Conservation (phyloP, 2,329 filamentous ascomycete genomes). For the Dothistroma pini region DNA sequence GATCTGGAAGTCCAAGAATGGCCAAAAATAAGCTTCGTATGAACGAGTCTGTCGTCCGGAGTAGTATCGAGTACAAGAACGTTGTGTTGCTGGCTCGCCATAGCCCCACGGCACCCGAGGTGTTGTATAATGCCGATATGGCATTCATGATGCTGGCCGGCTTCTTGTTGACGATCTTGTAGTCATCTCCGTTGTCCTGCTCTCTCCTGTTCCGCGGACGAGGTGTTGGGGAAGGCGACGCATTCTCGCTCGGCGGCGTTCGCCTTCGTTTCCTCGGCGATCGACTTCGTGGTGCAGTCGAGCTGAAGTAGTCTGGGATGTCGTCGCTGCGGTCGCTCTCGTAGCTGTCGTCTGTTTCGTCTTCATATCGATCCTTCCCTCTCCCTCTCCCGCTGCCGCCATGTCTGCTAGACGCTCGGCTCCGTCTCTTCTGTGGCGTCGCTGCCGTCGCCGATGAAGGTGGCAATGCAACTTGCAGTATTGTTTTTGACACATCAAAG, state of each 20-base stretch:
- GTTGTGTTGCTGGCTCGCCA: slow-evolving; percentile 94
- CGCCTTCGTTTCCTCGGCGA: slow-evolving; percentile 39
- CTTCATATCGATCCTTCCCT: slow-evolving; percentile 18
- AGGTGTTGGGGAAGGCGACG: slow-evolving; percentile 29
- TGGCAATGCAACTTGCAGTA: slow-evolving; percentile 71
- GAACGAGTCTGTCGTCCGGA: slow-evolving; percentile 88
- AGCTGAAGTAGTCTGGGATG: slow-evolving; percentile 74
- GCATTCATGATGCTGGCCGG: slow-evolving; percentile 82
- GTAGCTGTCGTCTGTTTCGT: slow-evolving; percentile 24
- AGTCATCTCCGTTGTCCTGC: slow-evolving; percentile 21
- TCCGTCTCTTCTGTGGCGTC: slow-evolving; percentile 31
- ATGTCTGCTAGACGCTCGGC: slow-evolving; percentile 6
- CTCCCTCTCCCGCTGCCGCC: slow-evolving; percentile 13
- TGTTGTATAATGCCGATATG: slow-evolving; percentile 81
- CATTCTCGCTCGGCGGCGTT: slow-evolving; percentile 27
- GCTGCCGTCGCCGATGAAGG: slow-evolving; percentile 32
- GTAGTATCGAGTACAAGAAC: slow-evolving; percentile 83
- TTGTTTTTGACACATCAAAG: slow-evolving; percentile 93
- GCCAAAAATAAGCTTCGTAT: slow-evolving; percentile 86
- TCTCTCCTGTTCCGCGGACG: slow-evolving; percentile 27
- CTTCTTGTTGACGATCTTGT: slow-evolving; percentile 68
- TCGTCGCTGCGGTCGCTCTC: slow-evolving; percentile 47
- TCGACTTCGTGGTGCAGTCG: slow-evolving; percentile 56
- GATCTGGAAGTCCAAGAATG: slow-evolving; percentile 82
- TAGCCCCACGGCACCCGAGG: slow-evolving; percentile 83